Conservation (phyloP, 768 basidiomycete genomes). For the Suillus fuscotomentosus region DNA sequence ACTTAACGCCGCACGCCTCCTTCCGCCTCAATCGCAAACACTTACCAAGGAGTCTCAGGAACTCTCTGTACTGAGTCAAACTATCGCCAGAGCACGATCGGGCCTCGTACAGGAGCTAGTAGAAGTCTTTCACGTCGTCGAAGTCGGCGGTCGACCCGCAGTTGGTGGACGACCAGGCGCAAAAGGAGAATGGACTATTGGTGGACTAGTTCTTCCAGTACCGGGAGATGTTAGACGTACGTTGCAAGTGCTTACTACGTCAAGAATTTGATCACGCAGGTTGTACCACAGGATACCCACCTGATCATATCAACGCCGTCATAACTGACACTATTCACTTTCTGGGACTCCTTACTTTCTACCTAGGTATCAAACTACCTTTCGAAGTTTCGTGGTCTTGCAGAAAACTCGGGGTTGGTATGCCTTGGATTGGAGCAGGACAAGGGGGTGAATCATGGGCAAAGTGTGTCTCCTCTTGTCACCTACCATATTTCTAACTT, state of each 20-base stretch:
- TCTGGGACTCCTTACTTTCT: conserved; percentile 67
- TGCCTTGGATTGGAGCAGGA: conserved; percentile 73
- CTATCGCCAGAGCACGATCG: conserved; percentile 63
- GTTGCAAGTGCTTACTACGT: conserved; percentile 20
- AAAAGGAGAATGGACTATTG: conserved; percentile 84
- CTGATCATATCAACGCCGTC: conserved; percentile 86
- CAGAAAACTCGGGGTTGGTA: conserved; percentile 67
- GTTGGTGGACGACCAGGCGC: conserved; percentile 73
- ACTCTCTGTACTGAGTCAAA: conserved; percentile 46
- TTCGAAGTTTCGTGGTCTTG: conserved; percentile 76
- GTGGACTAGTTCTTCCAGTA: conserved; percentile 75
- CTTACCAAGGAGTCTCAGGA: conserved; percentile 44
- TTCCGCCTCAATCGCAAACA: conserved; percentile 28
- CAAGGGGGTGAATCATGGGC: conserved; percentile 72
- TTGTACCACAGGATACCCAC: conserved; percentile 60
- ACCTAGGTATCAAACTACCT: conserved; percentile 80
- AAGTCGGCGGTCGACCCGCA: conserved; percentile 76
- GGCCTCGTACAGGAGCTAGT: conserved; percentile 81
- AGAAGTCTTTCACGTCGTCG: conserved; percentile 81
- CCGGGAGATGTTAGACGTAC: conserved; percentile 79
- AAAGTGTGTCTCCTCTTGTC: conserved; percentile 36
- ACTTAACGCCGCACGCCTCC: conserved; percentile 55
- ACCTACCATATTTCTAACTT: not conserved
- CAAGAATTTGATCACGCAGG: not conserved
- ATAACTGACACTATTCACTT: conserved; percentile 82